Percentiles rank a stretch among this genome's conserved stretches.
These are phyloP conservation scores for Pseudomonodictys pantanalensis DNA, from an alignment of 495 filamentous ascomycete genomes.

Conservation along the genomic window DNA sequence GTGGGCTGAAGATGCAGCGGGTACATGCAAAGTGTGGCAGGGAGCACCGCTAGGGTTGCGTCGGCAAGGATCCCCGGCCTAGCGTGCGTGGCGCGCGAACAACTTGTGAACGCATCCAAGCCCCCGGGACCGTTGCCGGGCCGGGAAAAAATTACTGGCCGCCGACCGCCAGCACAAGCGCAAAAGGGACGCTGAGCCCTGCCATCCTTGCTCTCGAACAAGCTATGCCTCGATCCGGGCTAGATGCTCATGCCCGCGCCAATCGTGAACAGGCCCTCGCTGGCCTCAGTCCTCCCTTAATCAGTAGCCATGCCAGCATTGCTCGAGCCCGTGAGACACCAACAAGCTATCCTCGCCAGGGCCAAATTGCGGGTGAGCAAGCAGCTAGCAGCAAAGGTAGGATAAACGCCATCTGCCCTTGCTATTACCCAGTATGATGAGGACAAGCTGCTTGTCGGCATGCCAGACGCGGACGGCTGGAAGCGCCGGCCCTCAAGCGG, in stretches of 20 bases:
- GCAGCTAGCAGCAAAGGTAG: too few species aligned
- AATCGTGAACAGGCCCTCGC: conserved; percentile 10
- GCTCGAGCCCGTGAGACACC: conserved; percentile 27
- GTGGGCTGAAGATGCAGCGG: conserved; percentile 14
- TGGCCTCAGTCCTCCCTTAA: too few species aligned
- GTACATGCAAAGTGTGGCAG: neutral
- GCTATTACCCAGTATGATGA: neutral
- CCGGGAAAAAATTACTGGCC: conserved; percentile 14
- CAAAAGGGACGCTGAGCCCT: conserved; percentile 1
- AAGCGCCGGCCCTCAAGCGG: conserved; percentile 30
- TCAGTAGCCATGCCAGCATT: conserved; percentile 10
- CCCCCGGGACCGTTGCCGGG: conserved; percentile 13
- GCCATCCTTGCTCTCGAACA: neutral
- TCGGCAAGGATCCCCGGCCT: neutral
- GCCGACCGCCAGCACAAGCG: conserved; percentile 13
- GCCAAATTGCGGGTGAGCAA: neutral
- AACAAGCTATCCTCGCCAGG: conserved; percentile 17
- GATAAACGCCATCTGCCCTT: neutral
- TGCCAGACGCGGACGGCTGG: neutral
- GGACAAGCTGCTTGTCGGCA: neutral
- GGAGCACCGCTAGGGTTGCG: neutral
- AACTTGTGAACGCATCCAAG: conserved; percentile 2
- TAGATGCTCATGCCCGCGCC: neutral
- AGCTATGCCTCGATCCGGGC: neutral
- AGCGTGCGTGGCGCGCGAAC: neutral